Conservation (phyloP, 2,329 filamentous ascomycete genomes). For the Colletotrichum spinosum region DNA sequence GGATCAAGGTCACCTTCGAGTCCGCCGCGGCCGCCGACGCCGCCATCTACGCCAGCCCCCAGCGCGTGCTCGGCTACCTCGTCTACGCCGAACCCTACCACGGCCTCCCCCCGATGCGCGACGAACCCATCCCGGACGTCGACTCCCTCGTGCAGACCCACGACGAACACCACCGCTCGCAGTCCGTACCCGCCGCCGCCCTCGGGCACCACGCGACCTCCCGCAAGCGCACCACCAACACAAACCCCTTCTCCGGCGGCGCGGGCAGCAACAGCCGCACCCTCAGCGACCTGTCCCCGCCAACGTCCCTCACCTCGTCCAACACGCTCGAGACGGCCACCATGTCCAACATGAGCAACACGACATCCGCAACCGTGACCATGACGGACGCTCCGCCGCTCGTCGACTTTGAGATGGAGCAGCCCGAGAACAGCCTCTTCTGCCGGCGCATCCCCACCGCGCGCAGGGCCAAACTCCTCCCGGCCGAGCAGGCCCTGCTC, state of each 20-base stretch:
- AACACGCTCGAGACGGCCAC: conserved; percentile 70
- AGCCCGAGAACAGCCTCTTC: conserved; percentile 55
- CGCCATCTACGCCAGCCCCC: conserved; percentile 77
- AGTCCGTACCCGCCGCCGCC: conserved; percentile 49
- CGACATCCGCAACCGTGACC: conserved; percentile 59
- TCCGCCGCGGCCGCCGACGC: conserved; percentile 77
- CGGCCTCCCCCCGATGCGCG: conserved; percentile 71
- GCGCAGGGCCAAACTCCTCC: conserved; percentile 72
- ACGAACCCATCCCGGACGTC: conserved; percentile 70
- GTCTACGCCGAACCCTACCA: conserved; percentile 79
- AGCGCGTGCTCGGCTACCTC: conserved; percentile 76
- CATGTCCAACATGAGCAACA: conserved; percentile 49
- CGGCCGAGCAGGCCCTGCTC: conserved; percentile 76
- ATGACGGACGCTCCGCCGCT: conserved; percentile 49
- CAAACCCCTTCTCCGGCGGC: conserved; percentile 47
- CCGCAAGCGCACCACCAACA: conserved; percentile 43
- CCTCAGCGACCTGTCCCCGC: conserved; percentile 51
- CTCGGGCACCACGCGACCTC: conserved; percentile 41
- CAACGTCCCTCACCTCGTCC: conserved; percentile 62
- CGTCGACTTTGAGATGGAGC: conserved; percentile 40
- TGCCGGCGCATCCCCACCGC: conserved; percentile 76
- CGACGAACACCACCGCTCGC: conserved; percentile 47
- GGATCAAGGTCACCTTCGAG: conserved; percentile 90
- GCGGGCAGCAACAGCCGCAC: conserved; percentile 50
- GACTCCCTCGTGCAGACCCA: conserved; percentile 52